Conservation (phyloP, 805 yeast species). For the Cyberlindnera xylosilytica region DNA sequence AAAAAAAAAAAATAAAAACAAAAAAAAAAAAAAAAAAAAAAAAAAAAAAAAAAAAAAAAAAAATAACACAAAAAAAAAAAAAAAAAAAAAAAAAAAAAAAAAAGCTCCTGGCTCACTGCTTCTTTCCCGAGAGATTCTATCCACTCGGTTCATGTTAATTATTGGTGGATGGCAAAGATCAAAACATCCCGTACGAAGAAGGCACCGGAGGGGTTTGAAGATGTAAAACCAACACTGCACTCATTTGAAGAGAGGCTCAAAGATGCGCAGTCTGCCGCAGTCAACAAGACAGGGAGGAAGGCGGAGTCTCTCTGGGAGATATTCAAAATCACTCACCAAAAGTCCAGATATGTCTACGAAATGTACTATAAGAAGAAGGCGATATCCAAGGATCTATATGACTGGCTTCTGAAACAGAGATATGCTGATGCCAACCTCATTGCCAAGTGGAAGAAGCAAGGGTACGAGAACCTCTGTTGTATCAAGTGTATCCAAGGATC, state of each 20-base stretch:
- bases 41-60: no score
- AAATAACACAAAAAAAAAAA: neutral
- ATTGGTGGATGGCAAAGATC: constrained; percentile 44
- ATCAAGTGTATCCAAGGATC: constrained; percentile 65
- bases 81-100: no score
- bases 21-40: no score
- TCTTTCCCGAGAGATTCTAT: no score
- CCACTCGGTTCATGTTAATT: no score
- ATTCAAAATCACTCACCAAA: constrained; percentile 65
- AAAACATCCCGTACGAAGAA: constrained; percentile 39
- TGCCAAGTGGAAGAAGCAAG: constrained; percentile 82
- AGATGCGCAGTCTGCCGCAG: constrained; percentile 42
- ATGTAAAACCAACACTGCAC: constrained; percentile 60
- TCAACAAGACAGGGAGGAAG: constrained; percentile 42
- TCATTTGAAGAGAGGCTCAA: constrained; percentile 59
- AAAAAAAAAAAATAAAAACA: no score
- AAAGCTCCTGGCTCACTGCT: no score
- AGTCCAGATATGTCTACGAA: constrained; percentile 72
- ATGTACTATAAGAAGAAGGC: constrained; percentile 67
- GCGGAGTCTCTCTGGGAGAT: constrained; percentile 68
- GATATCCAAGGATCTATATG: constrained; percentile 65
- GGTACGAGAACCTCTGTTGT: constrained; percentile 86
- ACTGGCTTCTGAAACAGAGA: constrained; percentile 66
- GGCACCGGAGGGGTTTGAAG: constrained; percentile 74
- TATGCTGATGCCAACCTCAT: constrained; percentile 68